These are phyloP conservation scores for Plasmodium reichenowi DNA, from an alignment of 169 alveolate species.

Conservation along the genomic window DNA sequence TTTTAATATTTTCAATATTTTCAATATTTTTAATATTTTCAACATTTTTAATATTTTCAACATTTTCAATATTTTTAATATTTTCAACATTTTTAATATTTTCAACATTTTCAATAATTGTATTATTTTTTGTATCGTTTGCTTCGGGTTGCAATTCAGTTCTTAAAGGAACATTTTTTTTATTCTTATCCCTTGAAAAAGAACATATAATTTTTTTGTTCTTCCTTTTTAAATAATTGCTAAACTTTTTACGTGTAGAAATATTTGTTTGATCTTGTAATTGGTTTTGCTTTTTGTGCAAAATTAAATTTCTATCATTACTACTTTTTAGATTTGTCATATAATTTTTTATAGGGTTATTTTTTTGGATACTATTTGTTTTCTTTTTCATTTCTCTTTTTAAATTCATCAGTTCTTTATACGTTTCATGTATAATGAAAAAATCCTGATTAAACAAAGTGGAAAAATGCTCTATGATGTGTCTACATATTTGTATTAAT, in stretches of 20 bases:
- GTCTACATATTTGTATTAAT: constrained; percentile 65
- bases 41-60: too few relatives aligned
- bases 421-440: constrained; percentile 9
- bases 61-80: background rate
- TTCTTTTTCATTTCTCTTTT: background rate
- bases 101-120: background rate
- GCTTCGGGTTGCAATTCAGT: too few relatives aligned
- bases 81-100: background rate
- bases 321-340: too few relatives aligned
- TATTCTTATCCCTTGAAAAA: too few relatives aligned
- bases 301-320: too few relatives aligned
- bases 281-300: too few relatives aligned
- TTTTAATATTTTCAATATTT: background rate
- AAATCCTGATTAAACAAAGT: constrained; percentile 44
- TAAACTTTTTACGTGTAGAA: too few relatives aligned
- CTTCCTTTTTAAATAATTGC: too few relatives aligned
- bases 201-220: too few relatives aligned
- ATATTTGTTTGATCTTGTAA: too few relatives aligned
- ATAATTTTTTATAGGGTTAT: background rate
- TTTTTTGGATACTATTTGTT: background rate
- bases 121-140: background rate
- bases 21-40: background rate
- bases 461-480: constrained; percentile 63
- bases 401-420: constrained; percentile 7
- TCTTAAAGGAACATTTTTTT: too few relatives aligned